These are phyloP conservation scores for Collybia nuda DNA, from an alignment of 768 basidiomycete genomes.

Conservation along the genomic window DNA sequence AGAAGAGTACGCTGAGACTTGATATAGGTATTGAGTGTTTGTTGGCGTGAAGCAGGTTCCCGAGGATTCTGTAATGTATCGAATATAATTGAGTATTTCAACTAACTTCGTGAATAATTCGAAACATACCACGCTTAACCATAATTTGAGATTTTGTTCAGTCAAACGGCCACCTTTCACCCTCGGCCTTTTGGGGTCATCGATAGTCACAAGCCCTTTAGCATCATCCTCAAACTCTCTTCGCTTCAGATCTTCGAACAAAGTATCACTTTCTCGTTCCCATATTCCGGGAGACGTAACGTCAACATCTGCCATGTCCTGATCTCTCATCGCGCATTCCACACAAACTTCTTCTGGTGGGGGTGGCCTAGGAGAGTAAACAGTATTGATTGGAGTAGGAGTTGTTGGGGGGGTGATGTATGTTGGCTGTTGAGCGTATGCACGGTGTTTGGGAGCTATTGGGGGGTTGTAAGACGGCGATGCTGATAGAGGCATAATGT, in stretches of 20 bases:
- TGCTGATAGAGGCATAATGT: slow-evolving; percentile 58
- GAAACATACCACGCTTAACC: slow-evolving; percentile 69
- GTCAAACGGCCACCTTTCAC: slow-evolving; percentile 69
- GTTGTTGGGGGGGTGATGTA: slow-evolving; percentile 61
- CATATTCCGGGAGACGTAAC: slow-evolving; percentile 85
- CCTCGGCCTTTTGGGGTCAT: slow-evolving; percentile 57
- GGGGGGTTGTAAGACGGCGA: slow-evolving; percentile 63
- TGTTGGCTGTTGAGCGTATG: slow-evolving; percentile 73
- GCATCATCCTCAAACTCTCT: slow-evolving; percentile 72
- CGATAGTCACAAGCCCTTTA: slow-evolving; percentile 42
- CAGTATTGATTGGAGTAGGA: slow-evolving; percentile 58
- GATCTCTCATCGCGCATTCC: slow-evolving; percentile 98
- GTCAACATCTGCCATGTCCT: slow-evolving; percentile 96
- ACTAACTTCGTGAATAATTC: slow-evolving; percentile 2
- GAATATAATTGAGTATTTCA: slow-evolving; percentile 11
- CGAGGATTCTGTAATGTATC: slow-evolving; percentile 70
- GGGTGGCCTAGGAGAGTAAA: slow-evolving; percentile 55
- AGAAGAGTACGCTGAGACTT: slow-evolving; percentile 77
- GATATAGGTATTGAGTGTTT: slow-evolving; percentile 81
- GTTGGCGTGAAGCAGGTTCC: slow-evolving; percentile 82
- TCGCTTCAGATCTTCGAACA: slow-evolving; percentile 73
- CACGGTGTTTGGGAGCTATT: slow-evolving; percentile 66
- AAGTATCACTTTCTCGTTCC: slow-evolving; percentile 86
- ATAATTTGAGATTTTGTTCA: slow-evolving; percentile 78
- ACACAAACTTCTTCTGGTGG: slow-evolving; percentile 85